These are phyloP conservation scores for Psophocarpus tetragonolobus DNA, from an alignment of 306 rosid genomes.

Conservation along the genomic window DNA sequence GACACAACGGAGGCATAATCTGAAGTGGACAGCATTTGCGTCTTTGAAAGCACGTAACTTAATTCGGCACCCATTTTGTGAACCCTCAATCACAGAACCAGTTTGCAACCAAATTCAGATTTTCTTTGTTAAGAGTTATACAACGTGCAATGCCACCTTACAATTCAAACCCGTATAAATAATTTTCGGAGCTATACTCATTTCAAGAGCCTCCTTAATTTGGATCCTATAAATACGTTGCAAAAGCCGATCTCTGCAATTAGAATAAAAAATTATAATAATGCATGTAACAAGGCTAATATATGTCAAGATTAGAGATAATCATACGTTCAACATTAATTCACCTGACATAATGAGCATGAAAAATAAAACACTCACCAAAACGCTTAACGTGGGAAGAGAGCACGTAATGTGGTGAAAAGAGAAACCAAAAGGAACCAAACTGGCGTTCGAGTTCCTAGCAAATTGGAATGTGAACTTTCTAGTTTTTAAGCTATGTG, in stretches of 20 bases:
- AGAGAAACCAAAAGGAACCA: conserved; percentile 26
- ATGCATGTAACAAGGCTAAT: not conserved
- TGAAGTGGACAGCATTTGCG: conserved; percentile 59
- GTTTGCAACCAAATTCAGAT: conserved; percentile 8
- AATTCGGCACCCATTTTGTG: conserved; percentile 56
- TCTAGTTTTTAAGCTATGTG: not conserved
- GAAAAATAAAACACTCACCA: not conserved
- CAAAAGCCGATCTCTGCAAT: conserved; percentile 49
- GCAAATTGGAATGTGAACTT: not conserved
- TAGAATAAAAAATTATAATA: not conserved
- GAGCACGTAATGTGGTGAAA: not conserved
- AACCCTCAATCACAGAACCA: conserved; percentile 14
- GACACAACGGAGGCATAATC: conserved; percentile 88
- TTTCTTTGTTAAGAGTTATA: conserved; percentile 4
- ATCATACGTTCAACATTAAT: not conserved
- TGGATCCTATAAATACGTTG: conserved; percentile 6
- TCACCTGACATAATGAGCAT: not conserved
- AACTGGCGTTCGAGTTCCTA: conserved; percentile 24
- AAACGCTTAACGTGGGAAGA: not conserved
- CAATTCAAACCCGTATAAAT: conserved; percentile 21
- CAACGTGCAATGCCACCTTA: conserved; percentile 17
- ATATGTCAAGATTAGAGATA: not conserved
- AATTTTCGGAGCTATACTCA: not conserved
- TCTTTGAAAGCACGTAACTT: conserved; percentile 41
- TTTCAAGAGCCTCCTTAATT: not conserved